Percentiles rank a stretch among this genome's conserved stretches.
Evolutionary conservation across 2,329 filamentous ascomycete species (phyloP).

Genomic region (Pseudophaeomoniella oleicola): DNA sequence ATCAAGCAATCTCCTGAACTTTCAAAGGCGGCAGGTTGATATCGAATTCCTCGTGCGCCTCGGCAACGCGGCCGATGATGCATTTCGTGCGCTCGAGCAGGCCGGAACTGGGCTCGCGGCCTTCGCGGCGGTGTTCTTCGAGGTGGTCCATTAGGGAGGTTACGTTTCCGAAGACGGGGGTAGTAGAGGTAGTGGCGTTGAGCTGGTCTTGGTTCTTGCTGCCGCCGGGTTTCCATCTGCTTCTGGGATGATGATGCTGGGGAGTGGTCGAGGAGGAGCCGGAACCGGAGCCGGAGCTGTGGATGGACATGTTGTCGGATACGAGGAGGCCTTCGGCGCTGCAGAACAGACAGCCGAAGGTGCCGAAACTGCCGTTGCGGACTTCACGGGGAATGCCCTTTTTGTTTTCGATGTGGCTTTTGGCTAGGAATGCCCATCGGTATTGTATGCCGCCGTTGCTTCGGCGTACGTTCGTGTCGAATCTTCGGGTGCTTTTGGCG

Average conservation of each 20-base stretch:
- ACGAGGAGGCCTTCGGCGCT: constrained; percentile 19
- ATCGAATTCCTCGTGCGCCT: constrained; percentile 29
- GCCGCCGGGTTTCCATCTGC: background rate
- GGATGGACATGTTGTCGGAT: constrained; percentile 3
- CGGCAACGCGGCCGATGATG: constrained; percentile 24
- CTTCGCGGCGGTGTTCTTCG: constrained; percentile 19
- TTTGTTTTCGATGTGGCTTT: constrained; percentile 26
- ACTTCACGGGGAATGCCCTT: constrained; percentile 7
- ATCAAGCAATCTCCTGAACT: constrained; percentile 1
- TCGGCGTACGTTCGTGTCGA: constrained; percentile 16
- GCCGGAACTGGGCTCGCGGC: constrained; percentile 17
- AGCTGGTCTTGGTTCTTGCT: constrained; percentile 2
- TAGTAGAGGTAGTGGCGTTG: constrained; percentile 4
- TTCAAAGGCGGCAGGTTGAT: constrained; percentile 25
- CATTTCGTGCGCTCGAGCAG: constrained; percentile 27
- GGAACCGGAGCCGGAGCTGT: background rate
- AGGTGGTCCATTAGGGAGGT: constrained; percentile 30
- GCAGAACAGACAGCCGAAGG: constrained; percentile 33
- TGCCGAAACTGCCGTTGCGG: constrained; percentile 10
- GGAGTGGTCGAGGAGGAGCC: constrained; percentile 1
- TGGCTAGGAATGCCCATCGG: constrained; percentile 33
- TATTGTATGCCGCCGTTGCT: constrained; percentile 23
- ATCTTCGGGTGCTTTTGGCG: constrained; percentile 11
- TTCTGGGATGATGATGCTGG: background rate
- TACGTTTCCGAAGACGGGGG: constrained; percentile 24